phyloP scores from a whole-genome alignment of 345 rosid species.

The Murraya paniculata region DNA sequence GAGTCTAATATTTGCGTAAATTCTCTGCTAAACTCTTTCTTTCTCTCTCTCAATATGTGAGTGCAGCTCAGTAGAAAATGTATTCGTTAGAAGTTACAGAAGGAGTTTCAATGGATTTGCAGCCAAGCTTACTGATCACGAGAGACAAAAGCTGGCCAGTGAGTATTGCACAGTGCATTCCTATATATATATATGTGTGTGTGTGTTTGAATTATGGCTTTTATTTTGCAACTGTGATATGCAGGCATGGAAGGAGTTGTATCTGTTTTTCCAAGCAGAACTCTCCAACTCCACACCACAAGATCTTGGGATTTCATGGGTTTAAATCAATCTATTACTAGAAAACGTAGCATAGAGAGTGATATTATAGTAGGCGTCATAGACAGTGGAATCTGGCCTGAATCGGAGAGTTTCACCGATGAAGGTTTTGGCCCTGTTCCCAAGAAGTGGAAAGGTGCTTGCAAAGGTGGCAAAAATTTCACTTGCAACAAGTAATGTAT shows the following conservation, averaged over 20 bases:
- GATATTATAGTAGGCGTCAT: constrained; percentile 36
- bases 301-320: constrained; percentile 53
- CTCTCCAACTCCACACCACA: constrained; percentile 29
- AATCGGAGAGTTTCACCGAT: constrained; percentile 42
- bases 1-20: no score
- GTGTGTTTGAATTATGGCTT: no score
- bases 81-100: constrained; percentile 31
- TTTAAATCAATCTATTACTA: constrained; percentile 8
- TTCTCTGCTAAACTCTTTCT: not conserved
- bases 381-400: constrained; percentile 46
- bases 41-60: not conserved
- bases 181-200: no score
- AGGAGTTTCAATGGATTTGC: constrained; percentile 54
- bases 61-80: constrained; percentile 12
- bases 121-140: constrained; percentile 34
- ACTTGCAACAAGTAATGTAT: constrained; percentile 49
- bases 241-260: constrained; percentile 26
- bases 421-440: constrained; percentile 52
- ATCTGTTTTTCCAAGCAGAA: constrained; percentile 33
- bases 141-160: constrained; percentile 33
- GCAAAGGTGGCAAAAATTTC: constrained; percentile 35
- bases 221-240: not conserved
- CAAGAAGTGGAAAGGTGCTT: constrained; percentile 44
- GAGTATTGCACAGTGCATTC: constrained; percentile 6
- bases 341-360: constrained; percentile 4